Base-by-base conservation (phyloP, 1,284 basidiomycete species). In the Inonotus hispidus region DNA sequence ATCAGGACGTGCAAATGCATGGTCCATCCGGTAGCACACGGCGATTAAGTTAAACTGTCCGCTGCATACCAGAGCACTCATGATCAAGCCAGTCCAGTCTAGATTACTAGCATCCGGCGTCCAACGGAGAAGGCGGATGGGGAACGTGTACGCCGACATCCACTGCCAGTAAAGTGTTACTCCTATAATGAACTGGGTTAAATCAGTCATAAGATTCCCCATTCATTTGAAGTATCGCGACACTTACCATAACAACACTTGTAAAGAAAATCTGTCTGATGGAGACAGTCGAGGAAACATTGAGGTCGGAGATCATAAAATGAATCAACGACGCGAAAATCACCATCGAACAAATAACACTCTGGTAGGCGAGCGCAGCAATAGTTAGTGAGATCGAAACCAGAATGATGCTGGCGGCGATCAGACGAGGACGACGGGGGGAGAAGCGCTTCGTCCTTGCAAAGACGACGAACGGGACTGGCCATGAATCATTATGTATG, bases 11-110 rank as follows among this genome's bases (percentile, higher is more conserved):
- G 59, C 53, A 29, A 61, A 38, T 19, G 53, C 25, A 43, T 61
- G 32, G 32, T 61, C 59, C 16, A 61, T 23, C 11, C 55, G 41
- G 25, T 61, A 61, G 25, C 43, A 56, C 1, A 61, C 25, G 19
- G 59, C 43, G 13, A 61, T 50, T 14, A 50, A 21, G n/a, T n/a
- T 19, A 45, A 50, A 52, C 13, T 37, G 35, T 27, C 29, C 5
- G n/a, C 19, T 25, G 13, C 19, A 19, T 27, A 37, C 23, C n/a
- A 53, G 13, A 5, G 29, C n/a, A 16, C 50, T 45, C 10, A 54
- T 14, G 13, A 59, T 35, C 37, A 59, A 25, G n/a, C 21, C 58
- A 14, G 38, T 6, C 58, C 58, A 59, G 29, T 59, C 38, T 35
- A 19, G 38, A 11, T 41, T 37, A n/a, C 23, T 32, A 37, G 27